Evolutionary conservation across 2,329 filamentous ascomycete genomes (phyloP).

Genomic region (Dryadomyces quercus-mongolicae): DNA sequence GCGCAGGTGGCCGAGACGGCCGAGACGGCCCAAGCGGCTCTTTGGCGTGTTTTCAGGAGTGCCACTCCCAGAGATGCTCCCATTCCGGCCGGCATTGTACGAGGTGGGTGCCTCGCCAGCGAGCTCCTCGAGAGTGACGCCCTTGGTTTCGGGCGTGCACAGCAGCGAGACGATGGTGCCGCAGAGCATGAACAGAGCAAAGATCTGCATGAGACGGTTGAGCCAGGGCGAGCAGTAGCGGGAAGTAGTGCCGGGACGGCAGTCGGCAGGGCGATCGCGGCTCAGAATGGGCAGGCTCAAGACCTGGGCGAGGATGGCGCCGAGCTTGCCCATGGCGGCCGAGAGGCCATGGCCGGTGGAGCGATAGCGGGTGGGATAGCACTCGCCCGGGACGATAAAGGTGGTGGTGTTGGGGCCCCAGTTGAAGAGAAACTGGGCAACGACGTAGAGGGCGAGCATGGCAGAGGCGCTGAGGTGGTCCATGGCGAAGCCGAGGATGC

Average conservation of each 20-base stretch:
- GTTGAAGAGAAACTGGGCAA: conserved; percentile 57
- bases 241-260: conserved; percentile 22
- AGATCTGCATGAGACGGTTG: conserved; percentile 64
- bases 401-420: conserved; percentile 55
- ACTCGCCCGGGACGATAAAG: conserved; percentile 53
- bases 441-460: conserved; percentile 48
- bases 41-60: too few relatives aligned
- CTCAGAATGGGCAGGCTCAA: conserved; percentile 52
- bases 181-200: conserved; percentile 68
- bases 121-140: conserved; percentile 59
- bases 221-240: conserved; percentile 46
- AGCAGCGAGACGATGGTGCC: conserved; percentile 57
- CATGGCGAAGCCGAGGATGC: conserved; percentile 49
- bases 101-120: conserved; percentile 54
- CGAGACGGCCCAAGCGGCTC: not conserved
- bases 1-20: not conserved
- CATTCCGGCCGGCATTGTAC: conserved; percentile 38
- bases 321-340: conserved; percentile 55
- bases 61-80: too few relatives aligned
- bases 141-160: conserved; percentile 62
- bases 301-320: conserved; percentile 54
- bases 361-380: conserved; percentile 51
- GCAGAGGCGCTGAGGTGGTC: conserved; percentile 31
- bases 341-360: conserved; percentile 52
- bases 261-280: conserved; percentile 37